These are phyloP conservation scores for Zygotorulaspora mrakii DNA, from an alignment of 1,139 yeast species.

Conservation along the genomic window DNA sequence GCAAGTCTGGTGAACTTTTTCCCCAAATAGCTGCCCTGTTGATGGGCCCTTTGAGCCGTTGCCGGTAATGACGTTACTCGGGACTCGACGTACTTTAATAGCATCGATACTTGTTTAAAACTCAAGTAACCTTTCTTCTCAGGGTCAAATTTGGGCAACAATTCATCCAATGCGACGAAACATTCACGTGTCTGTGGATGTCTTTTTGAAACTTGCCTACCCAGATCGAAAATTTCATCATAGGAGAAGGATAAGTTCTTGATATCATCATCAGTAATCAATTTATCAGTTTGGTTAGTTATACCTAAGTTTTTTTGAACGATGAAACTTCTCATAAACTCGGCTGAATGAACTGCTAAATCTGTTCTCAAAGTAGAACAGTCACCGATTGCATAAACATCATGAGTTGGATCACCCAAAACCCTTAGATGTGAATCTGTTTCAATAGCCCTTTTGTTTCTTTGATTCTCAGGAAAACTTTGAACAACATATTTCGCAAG, in stretches of 20 bases:
- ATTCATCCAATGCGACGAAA: constrained; percentile 46
- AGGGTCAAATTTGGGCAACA: constrained; percentile 49
- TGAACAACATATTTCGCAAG: constrained; percentile 49
- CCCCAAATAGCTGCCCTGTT: constrained; percentile 60
- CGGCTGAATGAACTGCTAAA: constrained; percentile 50
- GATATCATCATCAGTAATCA: constrained; percentile 44
- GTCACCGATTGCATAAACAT: constrained; percentile 66
- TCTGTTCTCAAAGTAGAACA: constrained; percentile 60
- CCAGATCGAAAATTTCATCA: constrained; percentile 46
- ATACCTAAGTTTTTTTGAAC: constrained; percentile 41
- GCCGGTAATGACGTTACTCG: constrained; percentile 63
- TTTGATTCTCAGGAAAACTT: constrained; percentile 44
- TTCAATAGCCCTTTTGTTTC: constrained; percentile 58
- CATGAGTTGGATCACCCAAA: constrained; percentile 57
- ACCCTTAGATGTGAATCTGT: constrained; percentile 64
- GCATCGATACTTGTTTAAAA: constrained; percentile 46
- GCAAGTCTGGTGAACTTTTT: constrained; percentile 51
- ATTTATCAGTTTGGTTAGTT: constrained; percentile 32
- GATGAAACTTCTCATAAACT: constrained; percentile 43
- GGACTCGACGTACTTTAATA: constrained; percentile 52
- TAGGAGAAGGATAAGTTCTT: constrained; percentile 44
- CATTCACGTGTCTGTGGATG: constrained; percentile 60
- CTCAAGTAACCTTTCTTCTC: constrained; percentile 46
- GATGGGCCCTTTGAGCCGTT: constrained; percentile 65
- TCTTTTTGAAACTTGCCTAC: constrained; percentile 44